Evolutionary conservation across 1,284 basidiomycete species (phyloP).

Genomic region (Sphaerobolus stellatus): DNA sequence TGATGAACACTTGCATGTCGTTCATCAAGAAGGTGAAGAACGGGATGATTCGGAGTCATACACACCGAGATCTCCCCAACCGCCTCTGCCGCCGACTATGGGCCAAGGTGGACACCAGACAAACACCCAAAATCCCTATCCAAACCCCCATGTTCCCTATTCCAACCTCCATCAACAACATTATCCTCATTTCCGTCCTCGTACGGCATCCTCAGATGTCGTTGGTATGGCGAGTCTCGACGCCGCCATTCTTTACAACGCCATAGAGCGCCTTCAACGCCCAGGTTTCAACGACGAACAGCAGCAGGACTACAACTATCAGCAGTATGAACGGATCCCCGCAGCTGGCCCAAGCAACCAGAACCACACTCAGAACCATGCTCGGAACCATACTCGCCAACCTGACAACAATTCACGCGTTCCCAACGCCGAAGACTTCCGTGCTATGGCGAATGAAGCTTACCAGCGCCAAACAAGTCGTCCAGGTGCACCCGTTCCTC

Average conservation of each 20-base stretch:
- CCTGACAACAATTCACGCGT: neutral
- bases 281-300: neutral
- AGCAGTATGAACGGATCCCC: neutral
- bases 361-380: neutral
- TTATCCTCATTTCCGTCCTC: slow-evolving; percentile 8
- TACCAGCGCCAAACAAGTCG: slow-evolving; percentile 31
- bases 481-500: slow-evolving; percentile 70
- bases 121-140: neutral
- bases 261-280: slow-evolving; percentile 7
- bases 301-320: neutral
- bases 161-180: neutral
- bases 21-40: slow-evolving; percentile 24
- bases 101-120: slow-evolving; percentile 29
- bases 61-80: slow-evolving; percentile 71
- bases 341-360: neutral
- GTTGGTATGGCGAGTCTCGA: slow-evolving; percentile 11
- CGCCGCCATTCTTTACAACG: slow-evolving; percentile 4
- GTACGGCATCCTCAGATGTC: slow-evolving; percentile 10
- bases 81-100: slow-evolving; percentile 59
- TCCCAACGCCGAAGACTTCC: neutral
- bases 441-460: neutral
- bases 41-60: slow-evolving; percentile 43
- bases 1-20: slow-evolving; percentile 26
- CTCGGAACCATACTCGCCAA: neutral
- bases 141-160: neutral